Conservation (phyloP, 805 yeast species). For the Wickerhamomyces chambardii region DNA sequence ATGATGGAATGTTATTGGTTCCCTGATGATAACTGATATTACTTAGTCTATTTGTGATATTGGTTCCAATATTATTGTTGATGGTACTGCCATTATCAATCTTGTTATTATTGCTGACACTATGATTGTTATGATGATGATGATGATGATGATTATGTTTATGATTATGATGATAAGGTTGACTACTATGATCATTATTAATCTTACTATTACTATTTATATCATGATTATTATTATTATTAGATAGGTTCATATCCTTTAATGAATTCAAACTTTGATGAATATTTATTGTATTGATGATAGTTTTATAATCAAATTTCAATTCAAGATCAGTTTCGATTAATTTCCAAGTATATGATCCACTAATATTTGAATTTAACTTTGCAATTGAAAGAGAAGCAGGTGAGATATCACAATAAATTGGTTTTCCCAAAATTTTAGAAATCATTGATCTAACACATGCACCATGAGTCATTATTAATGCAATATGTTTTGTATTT, state of each 20-base stretch:
- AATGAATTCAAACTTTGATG: too few relatives aligned
- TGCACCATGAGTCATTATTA: constrained; percentile 35
- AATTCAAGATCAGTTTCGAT: constrained; percentile 17
- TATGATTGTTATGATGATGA: too few relatives aligned
- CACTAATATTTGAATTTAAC: constrained; percentile 5
- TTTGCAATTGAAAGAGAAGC: constrained; percentile 17
- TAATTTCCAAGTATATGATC: constrained; percentile 12
- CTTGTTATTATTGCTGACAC: too few relatives aligned
- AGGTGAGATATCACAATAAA: constrained; percentile 31
- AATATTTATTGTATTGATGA: not conserved
- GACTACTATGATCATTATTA: too few relatives aligned
- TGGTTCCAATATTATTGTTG: too few relatives aligned
- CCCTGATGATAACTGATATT: constrained; percentile 8
- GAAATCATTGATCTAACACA: constrained; percentile 30
- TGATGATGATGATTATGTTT: too few relatives aligned
- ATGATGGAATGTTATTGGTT: not conserved
- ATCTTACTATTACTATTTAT: too few relatives aligned
- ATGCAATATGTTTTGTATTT: constrained; percentile 21
- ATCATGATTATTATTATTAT: too few relatives aligned
- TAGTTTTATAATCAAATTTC: not conserved
- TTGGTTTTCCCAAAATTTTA: constrained; percentile 24
- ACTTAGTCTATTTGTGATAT: constrained; percentile 3
- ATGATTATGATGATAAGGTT: too few relatives aligned
- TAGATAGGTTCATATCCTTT: too few relatives aligned
- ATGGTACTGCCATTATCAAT: too few relatives aligned